Evolutionary conservation across 2,329 filamentous ascomycete genomes (phyloP).

Genomic region (Colletotrichum siamense): DNA sequence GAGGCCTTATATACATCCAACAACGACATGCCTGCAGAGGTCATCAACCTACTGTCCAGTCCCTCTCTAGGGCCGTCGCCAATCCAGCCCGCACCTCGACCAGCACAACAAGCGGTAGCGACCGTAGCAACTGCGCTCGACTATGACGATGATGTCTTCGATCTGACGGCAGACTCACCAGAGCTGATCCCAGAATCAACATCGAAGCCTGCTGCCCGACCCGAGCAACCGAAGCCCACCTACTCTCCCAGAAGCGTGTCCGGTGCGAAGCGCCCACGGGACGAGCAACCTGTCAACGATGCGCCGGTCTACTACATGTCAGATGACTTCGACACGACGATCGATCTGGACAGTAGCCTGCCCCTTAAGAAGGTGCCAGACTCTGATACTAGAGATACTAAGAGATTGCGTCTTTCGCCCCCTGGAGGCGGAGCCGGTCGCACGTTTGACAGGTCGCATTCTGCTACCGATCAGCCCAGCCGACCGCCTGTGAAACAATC

Average conservation of each 20-base stretch:
- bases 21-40: conserved; percentile 34
- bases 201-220: neutral
- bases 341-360: conserved; percentile 34
- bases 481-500: neutral
- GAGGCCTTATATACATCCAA: neutral
- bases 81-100: neutral
- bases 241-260: neutral
- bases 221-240: neutral
- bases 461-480: neutral
- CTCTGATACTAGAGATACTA: conserved; percentile 32
- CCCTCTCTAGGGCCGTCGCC: conserved; percentile 21
- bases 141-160: conserved; percentile 19
- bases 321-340: conserved; percentile 48
- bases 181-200: neutral
- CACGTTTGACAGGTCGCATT: neutral
- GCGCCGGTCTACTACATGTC: conserved; percentile 36
- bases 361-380: neutral
- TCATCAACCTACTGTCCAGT: conserved; percentile 41
- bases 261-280: neutral
- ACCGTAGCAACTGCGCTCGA: neutral
- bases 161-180: conserved; percentile 20
- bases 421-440: neutral
- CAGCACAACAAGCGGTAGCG: neutral
- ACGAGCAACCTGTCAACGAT: neutral
- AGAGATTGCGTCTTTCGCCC: conserved; percentile 29